Conservation (phyloP, 345 rosid species). For the Citrus mangshanensis region DNA sequence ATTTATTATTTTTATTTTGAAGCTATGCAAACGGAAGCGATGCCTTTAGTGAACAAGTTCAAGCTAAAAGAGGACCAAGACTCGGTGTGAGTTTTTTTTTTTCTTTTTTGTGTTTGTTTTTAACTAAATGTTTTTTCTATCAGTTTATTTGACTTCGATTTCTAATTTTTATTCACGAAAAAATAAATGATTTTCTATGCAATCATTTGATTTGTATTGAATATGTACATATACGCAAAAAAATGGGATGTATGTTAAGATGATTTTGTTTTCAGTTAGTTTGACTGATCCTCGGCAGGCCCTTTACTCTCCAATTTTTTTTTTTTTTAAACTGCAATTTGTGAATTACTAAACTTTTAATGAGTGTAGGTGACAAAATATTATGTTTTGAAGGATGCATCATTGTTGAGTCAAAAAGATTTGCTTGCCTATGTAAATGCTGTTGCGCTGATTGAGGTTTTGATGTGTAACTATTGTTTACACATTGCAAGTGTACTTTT, state of each 20-base stretch:
- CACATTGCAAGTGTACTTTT: background rate
- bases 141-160: background rate
- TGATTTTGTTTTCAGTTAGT: background rate
- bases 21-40: conserved; percentile 95
- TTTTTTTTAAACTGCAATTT: no score
- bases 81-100: conserved; percentile 46
- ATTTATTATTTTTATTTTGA: background rate
- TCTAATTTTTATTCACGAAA: background rate
- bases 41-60: conserved; percentile 70
- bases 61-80: conserved; percentile 48
- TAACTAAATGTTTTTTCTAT: background rate
- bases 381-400: background rate
- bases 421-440: background rate
- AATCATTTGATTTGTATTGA: background rate
- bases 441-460: background rate
- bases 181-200: background rate
- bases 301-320: no score
- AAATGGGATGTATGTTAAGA: background rate
- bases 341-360: background rate
- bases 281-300: background rate
- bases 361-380: background rate
- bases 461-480: background rate
- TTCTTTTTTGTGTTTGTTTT: background rate
- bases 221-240: background rate
- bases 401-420: background rate